Percentiles rank a stretch among this genome's conserved stretches.
Conservation (phyloP, 768 basidiomycete genomes). For the Pulveroboletus sp. region DNA sequence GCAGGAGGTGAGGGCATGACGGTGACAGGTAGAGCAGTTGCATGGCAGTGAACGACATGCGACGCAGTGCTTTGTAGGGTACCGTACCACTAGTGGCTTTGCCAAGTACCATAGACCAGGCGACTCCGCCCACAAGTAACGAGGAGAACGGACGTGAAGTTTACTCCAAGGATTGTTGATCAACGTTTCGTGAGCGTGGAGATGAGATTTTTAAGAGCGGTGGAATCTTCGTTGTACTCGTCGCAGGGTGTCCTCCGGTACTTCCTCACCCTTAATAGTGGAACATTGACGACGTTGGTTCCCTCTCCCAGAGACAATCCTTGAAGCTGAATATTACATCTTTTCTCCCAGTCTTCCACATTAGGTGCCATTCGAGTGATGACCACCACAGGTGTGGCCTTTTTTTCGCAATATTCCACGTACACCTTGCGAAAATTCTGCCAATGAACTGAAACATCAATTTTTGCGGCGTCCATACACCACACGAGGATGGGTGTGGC, state of each 20-base stretch:
- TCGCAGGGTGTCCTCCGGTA: slow-evolving; percentile 1
- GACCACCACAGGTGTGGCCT: slow-evolving; percentile 18
- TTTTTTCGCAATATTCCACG: slow-evolving; percentile 19
- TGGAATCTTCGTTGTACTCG: slow-evolving; percentile 16
- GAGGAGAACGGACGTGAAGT: not conserved
- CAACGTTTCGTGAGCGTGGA: not conserved
- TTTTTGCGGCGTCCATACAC: slow-evolving; percentile 23
- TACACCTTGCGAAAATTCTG: slow-evolving; percentile 21
- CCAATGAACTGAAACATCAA: slow-evolving; percentile 15
- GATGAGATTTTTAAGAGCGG: slow-evolving; percentile 12
- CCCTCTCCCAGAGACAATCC: slow-evolving; percentile 4
- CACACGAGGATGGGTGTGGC: slow-evolving; percentile 19
- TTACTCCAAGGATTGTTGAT: not conserved
- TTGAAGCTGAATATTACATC: slow-evolving; percentile 13
- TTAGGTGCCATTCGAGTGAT: slow-evolving; percentile 12
- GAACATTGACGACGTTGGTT: not conserved
- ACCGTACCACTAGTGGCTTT: not conserved
- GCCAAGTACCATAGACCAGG: slow-evolving; percentile 1
- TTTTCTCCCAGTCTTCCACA: slow-evolving; percentile 4
- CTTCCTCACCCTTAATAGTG: slow-evolving; percentile 9
- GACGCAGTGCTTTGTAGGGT: no score
- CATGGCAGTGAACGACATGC: no score
- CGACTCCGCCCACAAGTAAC: not conserved
- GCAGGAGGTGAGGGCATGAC: no score
- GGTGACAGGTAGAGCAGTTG: no score